phyloP scores from a whole-genome alignment of 2,329 filamentous ascomycete species.

The Cercospora sp. region DNA sequence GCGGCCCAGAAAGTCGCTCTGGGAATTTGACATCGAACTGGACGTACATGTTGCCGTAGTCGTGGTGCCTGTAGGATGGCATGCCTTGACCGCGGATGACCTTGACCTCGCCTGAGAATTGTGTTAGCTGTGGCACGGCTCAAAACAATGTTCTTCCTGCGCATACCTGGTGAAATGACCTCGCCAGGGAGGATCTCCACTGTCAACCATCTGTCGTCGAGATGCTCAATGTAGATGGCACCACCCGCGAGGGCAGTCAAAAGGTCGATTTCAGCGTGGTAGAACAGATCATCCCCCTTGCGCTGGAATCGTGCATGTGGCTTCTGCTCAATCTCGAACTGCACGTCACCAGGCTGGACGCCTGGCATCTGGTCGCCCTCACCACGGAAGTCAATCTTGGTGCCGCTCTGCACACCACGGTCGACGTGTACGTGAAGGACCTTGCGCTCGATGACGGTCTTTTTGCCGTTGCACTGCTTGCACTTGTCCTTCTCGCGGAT shows the following conservation, averaged over 20 bases:
- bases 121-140: background rate
- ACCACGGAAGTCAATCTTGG: slow-evolving; percentile 94
- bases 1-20: slow-evolving; percentile 48
- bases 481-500: slow-evolving; percentile 97
- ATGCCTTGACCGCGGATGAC: slow-evolving; percentile 96
- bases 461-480: slow-evolving; percentile 96
- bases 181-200: slow-evolving; percentile 92
- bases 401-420: slow-evolving; percentile 86
- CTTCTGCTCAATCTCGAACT: slow-evolving; percentile 99
- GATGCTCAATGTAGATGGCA: slow-evolving; percentile 87
- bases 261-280: slow-evolving; percentile 91
- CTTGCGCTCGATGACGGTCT: slow-evolving; percentile 96
- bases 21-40: slow-evolving; percentile 98
- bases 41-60: slow-evolving; percentile 93
- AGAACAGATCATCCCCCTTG: slow-evolving; percentile 94
- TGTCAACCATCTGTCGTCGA: slow-evolving; percentile 94
- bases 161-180: slow-evolving; percentile 70
- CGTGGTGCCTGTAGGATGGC: slow-evolving; percentile 93
- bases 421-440: slow-evolving; percentile 98
- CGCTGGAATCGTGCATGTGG: slow-evolving; percentile 93
- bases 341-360: slow-evolving; percentile 89
- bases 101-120: slow-evolving; percentile 69
- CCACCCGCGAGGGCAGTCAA: slow-evolving; percentile 92
- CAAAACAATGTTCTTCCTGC: slow-evolving; percentile 58
- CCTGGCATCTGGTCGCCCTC: slow-evolving; percentile 96